Conservation (phyloP, 1,139 yeast genomes). For the Magnusiomyces suaveolens region DNA sequence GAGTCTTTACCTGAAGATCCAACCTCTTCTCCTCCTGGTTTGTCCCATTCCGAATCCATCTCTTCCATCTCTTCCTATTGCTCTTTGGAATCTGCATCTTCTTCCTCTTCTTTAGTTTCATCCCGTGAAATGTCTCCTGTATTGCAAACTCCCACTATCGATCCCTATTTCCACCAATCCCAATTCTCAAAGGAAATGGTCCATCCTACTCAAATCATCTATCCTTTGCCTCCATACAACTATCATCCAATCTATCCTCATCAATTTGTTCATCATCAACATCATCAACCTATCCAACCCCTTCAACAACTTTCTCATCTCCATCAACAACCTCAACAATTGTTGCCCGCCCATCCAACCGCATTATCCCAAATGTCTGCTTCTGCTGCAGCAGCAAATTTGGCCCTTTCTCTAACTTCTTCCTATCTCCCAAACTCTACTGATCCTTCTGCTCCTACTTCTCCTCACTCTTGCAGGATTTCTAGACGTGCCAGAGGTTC, state of each 20-base stretch:
- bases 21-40: slow-evolving; percentile 12
- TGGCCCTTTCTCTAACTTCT: slow-evolving; percentile 10
- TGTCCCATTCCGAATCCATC: slow-evolving; percentile 13
- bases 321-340: slow-evolving; percentile 6
- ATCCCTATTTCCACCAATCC: slow-evolving; percentile 1
- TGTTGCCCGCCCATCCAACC: neutral
- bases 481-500: neutral
- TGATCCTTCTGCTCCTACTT: neutral
- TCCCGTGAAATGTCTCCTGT: slow-evolving; percentile 14
- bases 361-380: slow-evolving; percentile 8
- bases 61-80: slow-evolving; percentile 8
- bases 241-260: neutral
- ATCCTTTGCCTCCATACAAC: neutral
- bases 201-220: neutral
- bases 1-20: slow-evolving; percentile 1
- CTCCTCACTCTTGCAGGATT: neutral
- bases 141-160: neutral
- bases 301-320: no score
- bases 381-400: slow-evolving; percentile 14
- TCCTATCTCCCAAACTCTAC: neutral
- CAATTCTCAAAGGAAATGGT: neutral
- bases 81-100: slow-evolving; percentile 4
- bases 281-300: slow-evolving; percentile 4
- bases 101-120: slow-evolving; percentile 11
- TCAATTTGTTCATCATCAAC: slow-evolving; percentile 1